Conservation (phyloP, 2,329 filamentous ascomycete genomes). For the Ophiostoma populinum region DNA sequence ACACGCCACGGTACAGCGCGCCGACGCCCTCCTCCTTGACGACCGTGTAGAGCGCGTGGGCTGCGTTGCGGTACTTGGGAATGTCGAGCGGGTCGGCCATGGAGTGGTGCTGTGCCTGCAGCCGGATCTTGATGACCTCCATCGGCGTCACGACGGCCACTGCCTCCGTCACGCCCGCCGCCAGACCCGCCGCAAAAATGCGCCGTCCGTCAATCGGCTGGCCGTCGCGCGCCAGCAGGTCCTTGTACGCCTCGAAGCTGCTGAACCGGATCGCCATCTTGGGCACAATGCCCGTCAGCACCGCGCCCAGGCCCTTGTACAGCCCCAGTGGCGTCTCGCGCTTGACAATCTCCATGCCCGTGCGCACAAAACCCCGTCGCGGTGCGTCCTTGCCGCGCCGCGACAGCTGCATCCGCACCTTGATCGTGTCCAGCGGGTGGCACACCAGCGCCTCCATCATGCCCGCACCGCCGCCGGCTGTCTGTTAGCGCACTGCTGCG, state of each 20-base stretch:
- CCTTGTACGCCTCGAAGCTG: slow-evolving; percentile 92
- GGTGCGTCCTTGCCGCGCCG: slow-evolving; percentile 70
- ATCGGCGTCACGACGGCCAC: slow-evolving; percentile 94
- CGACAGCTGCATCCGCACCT: slow-evolving; percentile 98
- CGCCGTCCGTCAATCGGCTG: slow-evolving; percentile 48
- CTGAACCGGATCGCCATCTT: slow-evolving; percentile 99
- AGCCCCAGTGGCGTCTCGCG: slow-evolving; percentile 83
- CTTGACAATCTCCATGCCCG: slow-evolving; percentile 70
- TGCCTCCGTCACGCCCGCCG: slow-evolving; percentile 88
- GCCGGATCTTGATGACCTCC: slow-evolving; percentile 97
- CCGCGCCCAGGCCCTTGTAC: slow-evolving; percentile 96
- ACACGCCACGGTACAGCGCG: slow-evolving; percentile 83
- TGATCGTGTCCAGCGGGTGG: slow-evolving; percentile 93
- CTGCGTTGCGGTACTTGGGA: slow-evolving; percentile 93
- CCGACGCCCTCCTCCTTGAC: slow-evolving; percentile 78
- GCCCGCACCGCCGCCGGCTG: slow-evolving; percentile 87
- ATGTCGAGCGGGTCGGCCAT: slow-evolving; percentile 94
- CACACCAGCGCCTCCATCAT: slow-evolving; percentile 99
- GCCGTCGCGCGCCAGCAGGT: slow-evolving; percentile 46
- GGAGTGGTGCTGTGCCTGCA: slow-evolving; percentile 94
- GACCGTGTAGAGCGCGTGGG: slow-evolving; percentile 69
- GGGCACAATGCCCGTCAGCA: slow-evolving; percentile 87
- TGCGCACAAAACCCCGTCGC: slow-evolving; percentile 72
- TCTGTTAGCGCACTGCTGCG: neutral
- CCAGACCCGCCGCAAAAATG: slow-evolving; percentile 60